Evolutionary conservation across 768 basidiomycete genomes (phyloP), one percentile per base, ranked within the genome.

Genomic region (Termitomyces eurrhizus): DNA sequence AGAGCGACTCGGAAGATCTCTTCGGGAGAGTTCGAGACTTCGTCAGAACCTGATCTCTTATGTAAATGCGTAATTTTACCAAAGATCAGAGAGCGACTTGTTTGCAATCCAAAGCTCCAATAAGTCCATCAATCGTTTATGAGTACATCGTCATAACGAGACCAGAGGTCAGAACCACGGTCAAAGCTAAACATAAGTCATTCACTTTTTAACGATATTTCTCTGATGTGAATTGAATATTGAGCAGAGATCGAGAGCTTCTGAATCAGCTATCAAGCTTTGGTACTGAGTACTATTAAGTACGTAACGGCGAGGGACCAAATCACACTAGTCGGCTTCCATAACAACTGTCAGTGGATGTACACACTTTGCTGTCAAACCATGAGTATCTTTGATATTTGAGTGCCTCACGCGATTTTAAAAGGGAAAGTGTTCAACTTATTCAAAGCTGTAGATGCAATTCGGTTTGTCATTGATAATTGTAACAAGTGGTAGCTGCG

Each of bases 391-490:
- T 14, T 39, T 39, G 18, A 44, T 21, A 21, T 44, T 18, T 3
- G n/a, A 36, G 1, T 14, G 37, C 21, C 4, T 53, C 52, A 41
- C 37, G 4, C 52, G 3, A 41, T 39, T 26, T 21, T 1, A 7
- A 26, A 21, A 12, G 26, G 13, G 4, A 32, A 41, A 56, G 14
- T 24, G 52, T 53, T 13, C 52, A 26, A 49, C 48, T 26, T 9
- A 29, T 33, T 33, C 9, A 24, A 55, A 56, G 32, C 7, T 48
- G 37, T 39, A 37, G 49, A 64, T 64, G 63, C 60, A 62, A 62
- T 62, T 67, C 51, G 46, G 59, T 45, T 54, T 64, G 67, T 62
- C 62, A 62, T 58, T 67, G 67, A 63, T 64, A 62, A 62, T 61
- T 64, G 62, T 67, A 66, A 61, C 57, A 67, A 53, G 52, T 60